Percentiles rank a stretch among this genome's conserved stretches.
phyloP scores from a whole-genome alignment of 805 yeast species.

The Ogataea paraovalis region DNA sequence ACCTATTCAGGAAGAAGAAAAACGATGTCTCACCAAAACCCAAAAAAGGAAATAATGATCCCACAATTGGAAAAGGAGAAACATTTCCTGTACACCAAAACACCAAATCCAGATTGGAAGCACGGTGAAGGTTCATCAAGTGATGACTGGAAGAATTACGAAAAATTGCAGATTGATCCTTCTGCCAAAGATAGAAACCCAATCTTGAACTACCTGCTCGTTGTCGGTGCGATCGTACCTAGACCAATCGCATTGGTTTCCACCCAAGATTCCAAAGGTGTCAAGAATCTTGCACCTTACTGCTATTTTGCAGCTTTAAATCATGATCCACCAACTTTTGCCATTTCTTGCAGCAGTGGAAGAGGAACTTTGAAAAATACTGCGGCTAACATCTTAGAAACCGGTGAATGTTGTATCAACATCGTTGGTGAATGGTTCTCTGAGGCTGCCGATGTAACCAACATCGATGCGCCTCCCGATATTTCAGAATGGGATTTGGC shows the following conservation, averaged over 20 bases:
- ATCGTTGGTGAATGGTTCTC: conserved; percentile 60
- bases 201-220: conserved; percentile 44
- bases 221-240: conserved; percentile 52
- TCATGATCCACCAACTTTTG: conserved; percentile 57
- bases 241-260: conserved; percentile 61
- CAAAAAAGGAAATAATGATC: too few relatives aligned
- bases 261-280: conserved; percentile 41
- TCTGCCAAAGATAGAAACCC: conserved; percentile 36
- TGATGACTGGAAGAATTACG: conserved; percentile 40
- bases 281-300: conserved; percentile 54
- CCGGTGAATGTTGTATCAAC: conserved; percentile 52
- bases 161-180: conserved; percentile 49
- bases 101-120: conserved; percentile 36
- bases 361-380: conserved; percentile 45
- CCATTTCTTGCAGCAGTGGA: conserved; percentile 44
- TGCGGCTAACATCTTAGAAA: conserved; percentile 42
- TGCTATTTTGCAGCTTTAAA: conserved; percentile 47
- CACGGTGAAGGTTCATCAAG: conserved; percentile 45
- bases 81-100: conserved; percentile 1
- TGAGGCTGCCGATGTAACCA: conserved; percentile 56
- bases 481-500: conserved; percentile 53
- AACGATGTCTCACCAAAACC: too few relatives aligned
- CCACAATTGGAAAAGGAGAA: neutral
- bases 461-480: conserved; percentile 43
- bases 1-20: too few relatives aligned